Base-by-base conservation (phyloP, 2,329 filamentous ascomycete species). In the Cryphonectria radicalis region DNA sequence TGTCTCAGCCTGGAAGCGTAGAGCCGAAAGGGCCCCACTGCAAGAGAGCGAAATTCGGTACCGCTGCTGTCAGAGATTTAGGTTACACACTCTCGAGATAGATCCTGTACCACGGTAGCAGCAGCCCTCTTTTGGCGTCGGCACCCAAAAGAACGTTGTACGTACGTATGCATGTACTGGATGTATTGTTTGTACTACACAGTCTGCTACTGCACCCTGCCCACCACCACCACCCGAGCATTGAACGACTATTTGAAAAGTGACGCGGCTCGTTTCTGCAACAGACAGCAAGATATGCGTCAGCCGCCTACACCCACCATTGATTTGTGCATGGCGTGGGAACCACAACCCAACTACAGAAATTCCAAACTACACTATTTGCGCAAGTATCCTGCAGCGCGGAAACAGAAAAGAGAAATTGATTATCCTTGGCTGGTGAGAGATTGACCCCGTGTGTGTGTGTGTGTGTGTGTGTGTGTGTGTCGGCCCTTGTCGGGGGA, bases 251-350 rank as follows among this genome's bases (percentile, higher is more conserved):
- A 32, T 50, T 35, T 32, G 43, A 50, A 50, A 25, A 53, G 42
- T 65, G 63, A 65, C 63, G 63, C 63, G 63, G 63, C 63, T 65
- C 28, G 28, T 28, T 46, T 46, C n/a, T 64, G 62, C 62, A 37
- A 14, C 11, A 14, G n/a, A 14, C n/a, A 14, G n/a, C 14, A 13
- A 25, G 32, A 40, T 63, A 42, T 63, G 43, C 62, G 62, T 42
- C 62, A 64, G 62, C 62, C 37, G 11, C 35, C 5, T 3, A 32
- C 28, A 35, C 17, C 62, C n/a, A 8, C 22, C 22, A 43, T 46
- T 7, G 42, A 64, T 17, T 19, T 64, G 40, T 40, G 40, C 40
- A 46, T 64, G 62, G 37, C 40, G 62, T 37, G 62, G 28, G 22
- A 22, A n/a, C 22, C 35, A 19, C n/a, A 17, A 40, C 32, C 59